phyloP scores from a whole-genome alignment of 805 yeast genomes.

The Wickerhamiella parazyma region DNA sequence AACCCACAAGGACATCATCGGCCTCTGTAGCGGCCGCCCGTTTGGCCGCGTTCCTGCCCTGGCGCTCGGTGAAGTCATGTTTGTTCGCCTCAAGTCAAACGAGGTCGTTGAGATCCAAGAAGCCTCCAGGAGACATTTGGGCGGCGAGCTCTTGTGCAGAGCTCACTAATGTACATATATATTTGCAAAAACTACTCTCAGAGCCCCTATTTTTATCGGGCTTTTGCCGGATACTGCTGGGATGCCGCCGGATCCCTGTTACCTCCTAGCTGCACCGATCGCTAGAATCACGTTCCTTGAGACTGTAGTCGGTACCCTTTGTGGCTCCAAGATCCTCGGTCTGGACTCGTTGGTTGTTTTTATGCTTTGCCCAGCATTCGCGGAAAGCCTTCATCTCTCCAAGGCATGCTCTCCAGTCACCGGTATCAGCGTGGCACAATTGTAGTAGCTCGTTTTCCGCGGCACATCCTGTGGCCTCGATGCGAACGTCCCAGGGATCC shows the following conservation, averaged over 20 bases:
- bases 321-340: constrained; percentile 10
- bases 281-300: background rate
- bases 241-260: no score
- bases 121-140: constrained; percentile 59
- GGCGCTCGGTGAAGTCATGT: constrained; percentile 79
- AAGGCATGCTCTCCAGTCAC: constrained; percentile 67
- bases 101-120: constrained; percentile 67
- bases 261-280: background rate
- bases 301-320: constrained; percentile 12
- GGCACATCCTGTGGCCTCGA: constrained; percentile 61
- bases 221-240: no score
- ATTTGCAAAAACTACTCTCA: no score
- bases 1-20: constrained; percentile 47
- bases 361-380: constrained; percentile 47
- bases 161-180: constrained; percentile 16
- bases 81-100: constrained; percentile 39
- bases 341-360: constrained; percentile 36
- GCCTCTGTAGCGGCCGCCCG: constrained; percentile 60
- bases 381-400: constrained; percentile 49
- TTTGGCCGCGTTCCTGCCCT: constrained; percentile 67
- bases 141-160: constrained; percentile 76
- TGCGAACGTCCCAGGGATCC: constrained; percentile 47
- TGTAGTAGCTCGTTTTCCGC: constrained; percentile 59
- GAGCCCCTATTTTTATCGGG: no score
- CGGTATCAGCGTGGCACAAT: constrained; percentile 66